These are phyloP conservation scores for Colletotrichum gloeosporioides DNA, from an alignment of 2,329 filamentous ascomycete species.

Conservation along the genomic window DNA sequence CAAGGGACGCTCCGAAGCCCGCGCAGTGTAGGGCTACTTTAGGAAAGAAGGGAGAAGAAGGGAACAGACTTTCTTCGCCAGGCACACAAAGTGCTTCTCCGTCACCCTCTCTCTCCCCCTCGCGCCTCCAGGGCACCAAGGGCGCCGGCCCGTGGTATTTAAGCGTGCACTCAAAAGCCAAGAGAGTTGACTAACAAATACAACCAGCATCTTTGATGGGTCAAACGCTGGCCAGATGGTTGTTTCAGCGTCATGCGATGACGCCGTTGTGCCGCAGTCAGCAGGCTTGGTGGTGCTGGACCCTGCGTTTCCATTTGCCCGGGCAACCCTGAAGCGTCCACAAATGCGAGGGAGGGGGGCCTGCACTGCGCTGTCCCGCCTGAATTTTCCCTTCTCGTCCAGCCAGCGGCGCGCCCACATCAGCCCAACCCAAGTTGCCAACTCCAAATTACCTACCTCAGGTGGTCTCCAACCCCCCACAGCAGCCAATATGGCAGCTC, in stretches of 20 bases:
- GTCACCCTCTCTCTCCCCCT: not conserved
- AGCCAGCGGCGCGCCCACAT: not conserved
- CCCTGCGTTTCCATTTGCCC: not conserved
- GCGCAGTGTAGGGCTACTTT: not conserved
- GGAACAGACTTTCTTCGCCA: not conserved
- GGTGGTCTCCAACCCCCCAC: not conserved
- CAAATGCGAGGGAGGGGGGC: not conserved
- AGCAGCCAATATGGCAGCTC: constrained; percentile 6
- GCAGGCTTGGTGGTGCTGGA: not conserved
- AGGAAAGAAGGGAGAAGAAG: not conserved
- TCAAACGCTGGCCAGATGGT: constrained; percentile 17
- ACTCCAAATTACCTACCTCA: not conserved
- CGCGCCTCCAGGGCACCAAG: not conserved
- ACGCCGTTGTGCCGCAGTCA: not conserved
- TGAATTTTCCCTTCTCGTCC: not conserved
- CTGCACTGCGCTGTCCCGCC: not conserved
- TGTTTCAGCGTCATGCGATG: constrained; percentile 19
- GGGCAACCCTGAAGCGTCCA: not conserved
- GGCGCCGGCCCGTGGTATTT: not conserved
- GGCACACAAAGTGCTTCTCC: not conserved
- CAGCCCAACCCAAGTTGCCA: not conserved
- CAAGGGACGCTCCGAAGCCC: not conserved
- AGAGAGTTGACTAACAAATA: not conserved
- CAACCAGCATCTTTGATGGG: not conserved
- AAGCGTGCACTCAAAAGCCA: not conserved